phyloP scores from a whole-genome alignment of 768 basidiomycete genomes.

The Boletus huronensis region DNA sequence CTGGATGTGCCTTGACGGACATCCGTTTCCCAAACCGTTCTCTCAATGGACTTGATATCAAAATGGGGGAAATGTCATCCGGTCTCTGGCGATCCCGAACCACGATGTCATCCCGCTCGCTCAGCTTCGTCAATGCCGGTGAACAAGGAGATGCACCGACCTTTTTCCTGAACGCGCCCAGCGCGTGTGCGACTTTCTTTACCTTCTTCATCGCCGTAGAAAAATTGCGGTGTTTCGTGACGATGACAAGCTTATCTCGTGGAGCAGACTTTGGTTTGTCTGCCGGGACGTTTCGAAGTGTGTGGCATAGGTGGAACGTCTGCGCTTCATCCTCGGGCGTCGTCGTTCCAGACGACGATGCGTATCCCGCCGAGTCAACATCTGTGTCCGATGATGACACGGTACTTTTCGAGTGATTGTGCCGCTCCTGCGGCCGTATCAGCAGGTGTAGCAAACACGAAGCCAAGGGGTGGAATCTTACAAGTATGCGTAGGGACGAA shows the following conservation, averaged over 20 bases:
- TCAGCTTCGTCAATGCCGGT: neutral
- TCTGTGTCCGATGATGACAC: constrained; percentile 24
- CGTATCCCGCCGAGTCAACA: constrained; percentile 16
- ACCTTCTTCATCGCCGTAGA: constrained; percentile 22
- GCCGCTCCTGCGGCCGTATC: neutral
- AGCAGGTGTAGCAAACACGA: neutral
- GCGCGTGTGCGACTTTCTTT: constrained; percentile 17
- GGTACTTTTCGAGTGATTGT: neutral
- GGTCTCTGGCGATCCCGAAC: constrained; percentile 6
- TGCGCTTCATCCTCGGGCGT: constrained; percentile 30
- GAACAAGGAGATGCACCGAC: constrained; percentile 4
- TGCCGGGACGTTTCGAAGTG: constrained; percentile 2
- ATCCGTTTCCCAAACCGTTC: constrained; percentile 31
- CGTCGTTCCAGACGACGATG: constrained; percentile 31
- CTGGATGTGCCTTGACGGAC: constrained; percentile 21
- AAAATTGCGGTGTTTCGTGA: constrained; percentile 13
- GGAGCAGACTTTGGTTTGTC: neutral
- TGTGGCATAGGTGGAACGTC: constrained; percentile 20
- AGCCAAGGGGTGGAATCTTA: neutral
- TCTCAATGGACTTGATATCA: constrained; percentile 25
- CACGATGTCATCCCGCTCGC: neutral
- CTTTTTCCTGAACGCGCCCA: constrained; percentile 26
- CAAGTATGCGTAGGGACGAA: constrained; percentile 10
- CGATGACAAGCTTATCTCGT: constrained; percentile 5
- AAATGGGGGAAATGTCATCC: constrained; percentile 25